A percentile compares a stretch with the other conserved stretches of the same genome.
phyloP scores from a whole-genome alignment of 371 early-diverging fungal species.

The Dichotomocladium elegans region DNA sequence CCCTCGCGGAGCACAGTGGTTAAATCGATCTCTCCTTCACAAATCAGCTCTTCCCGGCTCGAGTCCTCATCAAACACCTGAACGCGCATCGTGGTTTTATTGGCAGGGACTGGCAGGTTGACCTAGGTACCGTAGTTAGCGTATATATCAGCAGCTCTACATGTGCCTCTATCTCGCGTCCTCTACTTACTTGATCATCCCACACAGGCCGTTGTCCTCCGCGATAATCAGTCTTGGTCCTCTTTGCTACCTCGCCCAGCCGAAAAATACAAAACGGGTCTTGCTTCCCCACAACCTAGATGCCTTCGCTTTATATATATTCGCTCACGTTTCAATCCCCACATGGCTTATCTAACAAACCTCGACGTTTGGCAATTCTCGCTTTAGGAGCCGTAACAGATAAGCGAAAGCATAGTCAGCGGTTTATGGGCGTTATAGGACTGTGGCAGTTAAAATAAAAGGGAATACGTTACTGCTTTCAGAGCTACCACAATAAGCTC shows the following conservation, averaged over 20 bases:
- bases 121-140: constrained; percentile 18
- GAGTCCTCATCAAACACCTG: constrained; percentile 47
- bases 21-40: constrained; percentile 62
- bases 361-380: constrained; percentile 44
- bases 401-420: neutral
- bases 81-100: constrained; percentile 33
- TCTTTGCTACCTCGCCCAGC: constrained; percentile 30
- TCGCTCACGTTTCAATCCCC: neutral
- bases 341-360: constrained; percentile 13
- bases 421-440: neutral
- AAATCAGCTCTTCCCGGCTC: constrained; percentile 58
- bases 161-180: neutral
- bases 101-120: constrained; percentile 37
- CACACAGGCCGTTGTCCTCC: constrained; percentile 50
- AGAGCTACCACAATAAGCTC: constrained; percentile 46
- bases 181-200: constrained; percentile 47
- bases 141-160: neutral
- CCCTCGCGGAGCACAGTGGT: constrained; percentile 56
- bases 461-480: constrained; percentile 32
- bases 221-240: constrained; percentile 41
- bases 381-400: constrained; percentile 18
- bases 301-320: neutral
- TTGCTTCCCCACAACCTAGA: constrained; percentile 43
- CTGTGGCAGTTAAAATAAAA: neutral
- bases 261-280: constrained; percentile 45